These are phyloP conservation scores for Aphanomyces euteiches DNA, from an alignment of 352 stramenopile species.

Conservation along the genomic window DNA sequence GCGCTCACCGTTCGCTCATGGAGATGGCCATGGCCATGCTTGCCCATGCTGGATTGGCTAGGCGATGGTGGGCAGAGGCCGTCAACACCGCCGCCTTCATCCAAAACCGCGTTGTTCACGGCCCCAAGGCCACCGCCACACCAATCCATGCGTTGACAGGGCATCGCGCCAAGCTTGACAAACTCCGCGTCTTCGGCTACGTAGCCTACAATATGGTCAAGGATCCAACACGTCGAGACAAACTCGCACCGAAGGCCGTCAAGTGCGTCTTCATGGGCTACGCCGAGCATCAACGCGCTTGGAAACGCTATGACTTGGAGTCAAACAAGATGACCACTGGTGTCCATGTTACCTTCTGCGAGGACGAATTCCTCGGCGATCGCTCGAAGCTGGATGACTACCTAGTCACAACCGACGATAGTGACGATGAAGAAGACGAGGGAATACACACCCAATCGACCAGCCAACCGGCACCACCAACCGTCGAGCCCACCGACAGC, in stretches of 20 bases:
- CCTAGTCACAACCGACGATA: not conserved
- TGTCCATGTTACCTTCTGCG: not conserved
- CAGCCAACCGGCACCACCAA: not conserved
- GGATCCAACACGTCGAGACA: conserved; percentile 28
- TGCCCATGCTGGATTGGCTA: conserved; percentile 32
- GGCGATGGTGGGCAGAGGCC: conserved; percentile 37
- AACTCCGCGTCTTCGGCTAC: conserved; percentile 36
- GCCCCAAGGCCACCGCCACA: not conserved
- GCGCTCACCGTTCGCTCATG: conserved; percentile 37
- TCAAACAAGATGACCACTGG: not conserved
- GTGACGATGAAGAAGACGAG: not conserved
- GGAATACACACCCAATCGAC: not conserved
- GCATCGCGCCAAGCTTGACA: conserved; percentile 16
- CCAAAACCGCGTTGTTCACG: conserved; percentile 29
- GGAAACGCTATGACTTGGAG: conserved; percentile 22
- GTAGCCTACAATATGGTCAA: conserved; percentile 36
- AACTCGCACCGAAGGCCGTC: conserved; percentile 34
- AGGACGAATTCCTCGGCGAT: not conserved
- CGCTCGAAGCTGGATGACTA: not conserved
- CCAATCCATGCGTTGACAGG: conserved; percentile 33
- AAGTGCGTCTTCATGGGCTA: conserved; percentile 35
- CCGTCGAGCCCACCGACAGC: not conserved
- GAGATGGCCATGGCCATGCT: conserved; percentile 36
- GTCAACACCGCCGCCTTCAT: conserved; percentile 37
- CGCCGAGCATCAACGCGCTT: conserved; percentile 29